A percentile compares a stretch with the other conserved stretches of the same genome.
Evolutionary conservation across 768 basidiomycete species (phyloP).

Genomic region (Lentinula detonsa): DNA sequence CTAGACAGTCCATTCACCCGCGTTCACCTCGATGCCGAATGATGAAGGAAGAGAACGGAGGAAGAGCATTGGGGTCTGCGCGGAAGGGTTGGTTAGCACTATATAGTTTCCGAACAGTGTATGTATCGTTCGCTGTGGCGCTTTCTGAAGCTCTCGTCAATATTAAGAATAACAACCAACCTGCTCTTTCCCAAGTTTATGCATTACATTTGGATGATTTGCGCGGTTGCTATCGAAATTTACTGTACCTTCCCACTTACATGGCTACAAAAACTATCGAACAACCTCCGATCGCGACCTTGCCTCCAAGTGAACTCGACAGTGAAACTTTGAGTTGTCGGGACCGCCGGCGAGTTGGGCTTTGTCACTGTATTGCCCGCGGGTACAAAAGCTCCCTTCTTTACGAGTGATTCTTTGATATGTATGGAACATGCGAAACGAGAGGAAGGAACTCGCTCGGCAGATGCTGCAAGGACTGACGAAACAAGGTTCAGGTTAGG

Average conservation of each 20-base stretch:
- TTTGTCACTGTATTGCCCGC: constrained; percentile 1
- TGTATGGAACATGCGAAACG: constrained; percentile 19
- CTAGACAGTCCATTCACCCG: too few relatives aligned
- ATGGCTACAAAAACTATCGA: constrained; percentile 68
- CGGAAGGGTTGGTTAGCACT: too few relatives aligned
- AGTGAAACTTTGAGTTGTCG: neutral
- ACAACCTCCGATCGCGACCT: constrained; percentile 50
- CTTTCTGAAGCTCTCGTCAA: too few relatives aligned
- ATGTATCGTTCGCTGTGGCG: too few relatives aligned
- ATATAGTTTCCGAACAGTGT: too few relatives aligned
- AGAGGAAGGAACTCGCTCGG: neutral
- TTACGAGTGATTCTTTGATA: neutral
- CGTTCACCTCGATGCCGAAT: too few relatives aligned
- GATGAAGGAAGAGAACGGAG: too few relatives aligned
- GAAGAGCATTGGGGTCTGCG: too few relatives aligned
- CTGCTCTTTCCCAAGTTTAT: too few relatives aligned
- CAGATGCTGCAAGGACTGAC: neutral
- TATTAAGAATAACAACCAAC: too few relatives aligned
- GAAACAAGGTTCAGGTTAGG: neutral
- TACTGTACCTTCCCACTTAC: constrained; percentile 41
- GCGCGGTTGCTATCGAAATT: too few relatives aligned
- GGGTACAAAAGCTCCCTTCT: neutral
- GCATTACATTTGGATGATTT: too few relatives aligned
- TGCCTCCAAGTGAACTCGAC: constrained; percentile 58
- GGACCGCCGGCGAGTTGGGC: neutral